These are phyloP conservation scores for Lasiodiplodia theobromae DNA, from an alignment of 2,329 filamentous ascomycete species.

Conservation along the genomic window DNA sequence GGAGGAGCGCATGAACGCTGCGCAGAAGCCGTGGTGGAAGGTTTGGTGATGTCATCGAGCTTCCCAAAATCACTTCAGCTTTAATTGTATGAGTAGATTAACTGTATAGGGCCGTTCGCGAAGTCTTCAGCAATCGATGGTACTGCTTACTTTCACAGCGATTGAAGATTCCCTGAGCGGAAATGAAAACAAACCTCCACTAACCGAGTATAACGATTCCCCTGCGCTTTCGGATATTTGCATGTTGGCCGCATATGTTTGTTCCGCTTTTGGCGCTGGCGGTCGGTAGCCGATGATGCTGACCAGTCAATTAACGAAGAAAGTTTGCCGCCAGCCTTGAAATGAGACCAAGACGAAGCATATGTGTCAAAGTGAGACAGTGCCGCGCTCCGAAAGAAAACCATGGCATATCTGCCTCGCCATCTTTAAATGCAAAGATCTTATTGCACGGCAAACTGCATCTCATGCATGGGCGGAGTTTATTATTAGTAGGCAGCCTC, in stretches of 20 bases:
- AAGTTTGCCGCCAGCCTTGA: neutral
- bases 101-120: neutral
- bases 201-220: neutral
- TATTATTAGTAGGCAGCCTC: constrained; percentile 18
- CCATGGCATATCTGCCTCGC: neutral
- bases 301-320: neutral
- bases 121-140: neutral
- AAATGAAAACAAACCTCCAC: neutral
- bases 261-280: neutral
- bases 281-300: neutral
- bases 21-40: constrained; percentile 42
- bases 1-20: constrained; percentile 39
- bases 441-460: neutral
- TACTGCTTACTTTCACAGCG: neutral
- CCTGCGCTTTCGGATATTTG: neutral
- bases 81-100: constrained; percentile 10
- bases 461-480: constrained; percentile 2
- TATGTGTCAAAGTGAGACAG: neutral
- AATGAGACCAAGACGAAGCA: neutral
- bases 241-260: neutral
- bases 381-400: neutral
- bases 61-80: neutral
- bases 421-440: neutral
- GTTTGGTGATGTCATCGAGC: constrained; percentile 13
- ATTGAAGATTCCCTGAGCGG: neutral